Evolutionary conservation across 805 yeast species (phyloP), one percentile per base, ranked within the genome.

Genomic region (Barnettozyma vustinii): DNA sequence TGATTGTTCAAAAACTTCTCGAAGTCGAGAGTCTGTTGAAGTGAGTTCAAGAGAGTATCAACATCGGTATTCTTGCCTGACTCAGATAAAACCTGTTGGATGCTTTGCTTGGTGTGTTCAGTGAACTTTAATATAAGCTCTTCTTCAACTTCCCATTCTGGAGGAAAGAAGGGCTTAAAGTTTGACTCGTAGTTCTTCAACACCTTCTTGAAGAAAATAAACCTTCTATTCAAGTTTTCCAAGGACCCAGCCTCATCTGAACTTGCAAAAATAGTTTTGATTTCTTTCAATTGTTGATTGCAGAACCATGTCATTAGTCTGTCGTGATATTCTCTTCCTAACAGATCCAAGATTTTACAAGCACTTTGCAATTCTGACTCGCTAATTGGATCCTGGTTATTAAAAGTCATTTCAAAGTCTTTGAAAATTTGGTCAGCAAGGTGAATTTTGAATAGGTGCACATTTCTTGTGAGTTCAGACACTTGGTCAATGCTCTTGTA

Each of bases 161-260:
- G 61, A 0, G 95, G 94, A 66, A 94, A 94, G 32, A 74, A 71
- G 8, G 65, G 56, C 1, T 72, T 61, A 56, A 76, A 80, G 30
- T 73, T 74, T 1, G 78, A 63, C 51, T 80, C 82, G 56, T 82
- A 80, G 36, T 75, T 73, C 46, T 75, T 76, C 51, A 92, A 67
- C 1, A 87, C 76, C 55, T 86, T 82, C 55, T 84, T 83, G 66
- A 88, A 87, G 63, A 85, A 92, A 30, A 90, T 77, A 63, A 81
- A 94, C 44, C 99, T 72, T 56, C 97, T 72, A 27, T 80, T 76
- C 45, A 94, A 67, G 65, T 94, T 94, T 51, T 94, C 99, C 51
- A 94, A 69, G 5, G 95, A 84, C 1, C 97, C 97, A 0, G 99
- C 99, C 66, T 94, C 99, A 57, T 90, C 97, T 13, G 81, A 74